Evolutionary conservation across 352 stramenopile species (phyloP), one percentile per base, ranked within the genome.

Genomic region (Pythium apleroticum): DNA sequence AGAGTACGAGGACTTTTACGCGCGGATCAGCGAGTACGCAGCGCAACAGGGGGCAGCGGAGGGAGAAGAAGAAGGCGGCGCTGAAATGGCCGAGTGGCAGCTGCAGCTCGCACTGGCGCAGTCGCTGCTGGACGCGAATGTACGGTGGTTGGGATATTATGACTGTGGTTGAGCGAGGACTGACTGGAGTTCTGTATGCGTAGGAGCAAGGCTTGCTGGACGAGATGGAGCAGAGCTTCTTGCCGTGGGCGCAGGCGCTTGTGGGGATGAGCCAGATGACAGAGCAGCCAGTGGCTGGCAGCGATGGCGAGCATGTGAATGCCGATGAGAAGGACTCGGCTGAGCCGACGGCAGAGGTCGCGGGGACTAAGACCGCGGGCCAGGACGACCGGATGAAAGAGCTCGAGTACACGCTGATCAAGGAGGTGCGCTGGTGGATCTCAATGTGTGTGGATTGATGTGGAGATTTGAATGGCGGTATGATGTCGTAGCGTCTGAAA

Each of bases 201-300:
- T 49, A 90, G 81, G 53, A 61, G 8, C 65, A 69, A 20, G 84
- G 80, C 0, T 65, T 84, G 27, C 52, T 93, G 1, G 80, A 88
- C 57, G 78, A 80, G 58, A 60, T 67, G 0, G 82, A 93, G 54
- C 74, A 78, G 43, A 78, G 66, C 14, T 79, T 82, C 57, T 39
- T 90, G 2, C 70, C 80, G 1, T 93, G 84, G 84, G 84, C 84
- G 9, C 53, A 87, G 72, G 81, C 79, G 12, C 69, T 91, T 20
- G 58, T 93, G 10, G 60, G 78, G 50, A 85, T 90, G 78, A 77
- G 60, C 30, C 49, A 80, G 15, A 48, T 65, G 5, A 58, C 45
- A 43, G 4, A 31, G 24, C 22, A 22, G 8, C 45, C 28, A 39
- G 25, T 25, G 7, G 48, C 25, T 37, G 61, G 30, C 49, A 60